Base-by-base conservation (phyloP, 108 stramenopile genomes). In the Discostella pseudostelligera region DNA sequence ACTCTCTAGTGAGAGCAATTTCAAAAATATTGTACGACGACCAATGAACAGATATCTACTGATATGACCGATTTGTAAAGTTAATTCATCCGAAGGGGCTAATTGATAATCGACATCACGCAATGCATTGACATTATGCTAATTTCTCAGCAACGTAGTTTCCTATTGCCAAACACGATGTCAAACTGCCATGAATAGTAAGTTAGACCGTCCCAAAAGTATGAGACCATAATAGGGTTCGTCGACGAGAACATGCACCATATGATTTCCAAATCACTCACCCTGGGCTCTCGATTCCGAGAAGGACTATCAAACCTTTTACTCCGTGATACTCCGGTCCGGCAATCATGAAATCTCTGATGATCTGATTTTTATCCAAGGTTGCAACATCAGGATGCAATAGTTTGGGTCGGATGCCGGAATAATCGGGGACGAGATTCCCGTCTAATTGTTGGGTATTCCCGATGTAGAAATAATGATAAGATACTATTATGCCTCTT, bases 221-320 rank as follows among this genome's bases (percentile, higher is more conserved):
- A 51, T 26, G 26, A 14, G n/a, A n/a, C n/a, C n/a, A n/a, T n/a
- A n/a, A n/a, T n/a, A n/a, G 26, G 24, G 13, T 51, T 50, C 21
- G 22, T 22, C 50, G 24, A 1, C 17, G 24, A 14, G 24, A 51
- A 2, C 17, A 17, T n/a, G 12, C 7, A 26, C 4, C n/a, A 14
- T n/a, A 25, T 17, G 37, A 39, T 0, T 39, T 26, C n/a, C n/a
- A n/a, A n/a, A 35, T 19, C 14, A 36, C 55, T 56, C 19, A 56
- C 55, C 93, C 93, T 20, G 93, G 93, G 67, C 86, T 87, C 47
- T 94, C 93, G 1, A 94, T 89, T 12, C 93, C 93, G 20, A 89
- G 78, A 67, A 94, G 74, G 8, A 79, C 62, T 32, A 51, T 68
- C 43, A 89, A 78, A 61, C 87, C 87, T 50, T 58, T 65, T 1